A percentile compares a stretch with the other conserved stretches of the same genome.
phyloP scores from a whole-genome alignment of 192 early-diverging fungal genomes.

The Coemansia sp. region DNA sequence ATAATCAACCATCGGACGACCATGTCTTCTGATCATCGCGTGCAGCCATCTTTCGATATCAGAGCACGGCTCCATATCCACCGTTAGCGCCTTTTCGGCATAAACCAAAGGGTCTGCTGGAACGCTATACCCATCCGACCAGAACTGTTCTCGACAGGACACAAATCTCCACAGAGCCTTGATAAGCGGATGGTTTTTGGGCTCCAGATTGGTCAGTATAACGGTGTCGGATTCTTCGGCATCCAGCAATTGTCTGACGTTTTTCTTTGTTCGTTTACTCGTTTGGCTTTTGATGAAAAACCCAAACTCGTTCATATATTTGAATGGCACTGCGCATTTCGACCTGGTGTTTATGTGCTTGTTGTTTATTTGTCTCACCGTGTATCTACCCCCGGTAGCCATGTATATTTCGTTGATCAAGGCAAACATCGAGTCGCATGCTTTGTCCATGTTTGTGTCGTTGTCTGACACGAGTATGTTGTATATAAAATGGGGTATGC shows the following conservation, averaged over 20 bases:
- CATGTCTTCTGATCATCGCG: slow-evolving; percentile 1
- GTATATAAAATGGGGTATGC: background rate
- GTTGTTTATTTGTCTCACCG: background rate
- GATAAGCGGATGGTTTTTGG: background rate
- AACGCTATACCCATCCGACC: background rate
- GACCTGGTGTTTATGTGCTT: slow-evolving; percentile 5
- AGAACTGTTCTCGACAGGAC: background rate
- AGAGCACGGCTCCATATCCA: background rate
- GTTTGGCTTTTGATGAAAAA: slow-evolving; percentile 2
- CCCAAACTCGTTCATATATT: slow-evolving; percentile 3
- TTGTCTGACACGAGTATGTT: background rate
- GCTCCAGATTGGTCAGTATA: background rate
- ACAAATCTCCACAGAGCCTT: background rate
- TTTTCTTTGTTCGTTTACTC: background rate
- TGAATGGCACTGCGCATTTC: background rate
- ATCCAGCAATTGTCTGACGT: background rate
- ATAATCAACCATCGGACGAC: background rate
- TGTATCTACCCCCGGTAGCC: background rate
- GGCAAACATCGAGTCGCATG: background rate
- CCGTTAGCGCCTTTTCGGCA: background rate
- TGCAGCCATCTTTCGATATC: background rate
- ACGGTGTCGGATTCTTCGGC: background rate
- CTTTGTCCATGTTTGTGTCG: background rate
- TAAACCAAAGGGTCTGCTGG: background rate
- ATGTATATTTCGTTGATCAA: background rate